Evolutionary conservation across 768 basidiomycete species (phyloP).

Genomic region (Lactarius psammicola): DNA sequence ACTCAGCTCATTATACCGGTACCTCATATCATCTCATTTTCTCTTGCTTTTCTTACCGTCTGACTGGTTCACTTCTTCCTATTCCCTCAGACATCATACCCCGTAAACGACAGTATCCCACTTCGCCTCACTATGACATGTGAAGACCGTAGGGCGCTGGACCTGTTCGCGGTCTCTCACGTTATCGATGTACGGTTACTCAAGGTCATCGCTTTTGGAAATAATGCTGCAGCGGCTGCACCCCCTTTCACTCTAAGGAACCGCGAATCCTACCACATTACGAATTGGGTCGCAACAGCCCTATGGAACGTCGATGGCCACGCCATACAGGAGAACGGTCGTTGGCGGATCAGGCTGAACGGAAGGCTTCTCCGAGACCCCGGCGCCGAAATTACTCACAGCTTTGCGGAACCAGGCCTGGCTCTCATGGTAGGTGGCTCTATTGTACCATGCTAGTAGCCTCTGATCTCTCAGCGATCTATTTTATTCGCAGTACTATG

Average conservation of each 20-base stretch:
- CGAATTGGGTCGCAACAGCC: conserved; percentile 14
- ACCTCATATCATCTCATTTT: too few relatives aligned
- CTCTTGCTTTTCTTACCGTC: neutral
- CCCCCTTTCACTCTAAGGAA: conserved; percentile 5
- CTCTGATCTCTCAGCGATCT: neutral
- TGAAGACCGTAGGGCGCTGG: conserved; percentile 1
- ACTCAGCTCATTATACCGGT: conserved; percentile 16
- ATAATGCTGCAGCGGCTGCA: neutral
- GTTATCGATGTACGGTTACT: conserved; percentile 22
- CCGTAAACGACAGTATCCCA: conserved; percentile 12
- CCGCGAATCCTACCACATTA: neutral
- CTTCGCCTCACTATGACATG: conserved; percentile 18
- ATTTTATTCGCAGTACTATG: conserved; percentile 8
- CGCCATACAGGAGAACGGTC: neutral
- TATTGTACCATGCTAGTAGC: neutral
- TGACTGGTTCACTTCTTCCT: neutral
- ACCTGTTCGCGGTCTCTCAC: conserved; percentile 10
- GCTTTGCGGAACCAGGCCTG: conserved; percentile 9
- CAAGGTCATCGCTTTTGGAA: conserved; percentile 22
- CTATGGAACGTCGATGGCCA: conserved; percentile 15
- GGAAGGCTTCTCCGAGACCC: conserved; percentile 1
- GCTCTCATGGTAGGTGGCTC: conserved; percentile 15
- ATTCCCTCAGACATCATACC: conserved; percentile 6
- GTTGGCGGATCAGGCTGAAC: conserved; percentile 17
- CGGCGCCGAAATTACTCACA: conserved; percentile 1